Percentiles rank a stretch among this genome's conserved stretches.
These are phyloP conservation scores for Boletus rubroflammeus DNA, from an alignment of 768 basidiomycete genomes.

Conservation along the genomic window DNA sequence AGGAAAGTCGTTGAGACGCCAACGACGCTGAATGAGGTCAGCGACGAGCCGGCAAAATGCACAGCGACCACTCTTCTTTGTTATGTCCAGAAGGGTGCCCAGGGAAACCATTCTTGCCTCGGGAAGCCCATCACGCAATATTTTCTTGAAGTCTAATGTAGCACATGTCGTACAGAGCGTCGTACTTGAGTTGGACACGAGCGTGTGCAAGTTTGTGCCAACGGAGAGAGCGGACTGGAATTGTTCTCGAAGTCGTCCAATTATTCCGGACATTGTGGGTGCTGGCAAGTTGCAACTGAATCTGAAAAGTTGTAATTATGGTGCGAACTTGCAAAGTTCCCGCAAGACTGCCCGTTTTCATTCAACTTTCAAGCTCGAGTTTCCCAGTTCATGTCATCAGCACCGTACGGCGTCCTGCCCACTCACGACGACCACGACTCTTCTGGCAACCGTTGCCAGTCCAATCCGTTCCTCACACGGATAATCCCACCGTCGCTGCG, in stretches of 20 bases:
- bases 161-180: slow-evolving; percentile 12
- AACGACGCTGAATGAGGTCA: slow-evolving; percentile 7
- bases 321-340: too few species aligned
- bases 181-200: background rate
- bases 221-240: background rate
- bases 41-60: slow-evolving; percentile 16
- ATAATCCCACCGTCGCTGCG: background rate
- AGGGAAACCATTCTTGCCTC: background rate
- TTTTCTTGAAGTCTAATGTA: slow-evolving; percentile 6
- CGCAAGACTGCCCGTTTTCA: background rate
- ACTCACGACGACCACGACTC: slow-evolving; percentile 10
- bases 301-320: too few species aligned
- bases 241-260: slow-evolving; percentile 4
- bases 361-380: background rate
- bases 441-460: background rate
- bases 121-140: slow-evolving; percentile 14
- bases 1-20: slow-evolving; percentile 15
- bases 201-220: background rate
- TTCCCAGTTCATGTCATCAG: slow-evolving; percentile 5
- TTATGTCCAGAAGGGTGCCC: slow-evolving; percentile 8
- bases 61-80: slow-evolving; percentile 5
- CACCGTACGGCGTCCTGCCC: slow-evolving; percentile 8
- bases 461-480: background rate
- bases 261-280: slow-evolving; percentile 6
- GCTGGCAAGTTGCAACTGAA: too few species aligned